Percentiles rank a stretch among this genome's conserved stretches.
phyloP scores from a whole-genome alignment of 129 eudicot species.

The Sambucus nigra region DNA sequence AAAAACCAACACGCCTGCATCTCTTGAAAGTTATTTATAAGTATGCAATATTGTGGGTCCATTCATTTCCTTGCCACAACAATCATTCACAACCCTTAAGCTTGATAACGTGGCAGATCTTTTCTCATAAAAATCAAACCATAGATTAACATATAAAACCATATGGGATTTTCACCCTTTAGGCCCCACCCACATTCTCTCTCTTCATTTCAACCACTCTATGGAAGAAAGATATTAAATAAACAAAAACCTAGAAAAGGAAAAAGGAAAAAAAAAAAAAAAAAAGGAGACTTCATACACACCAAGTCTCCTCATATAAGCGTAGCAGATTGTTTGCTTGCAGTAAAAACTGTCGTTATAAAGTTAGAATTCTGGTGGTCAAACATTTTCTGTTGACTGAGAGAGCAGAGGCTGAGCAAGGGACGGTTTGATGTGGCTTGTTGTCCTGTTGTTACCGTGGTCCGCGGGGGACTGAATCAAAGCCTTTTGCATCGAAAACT shows the following conservation, averaged over 20 bases:
- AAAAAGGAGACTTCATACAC: conserved; percentile 7
- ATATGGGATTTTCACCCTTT: conserved; percentile 8
- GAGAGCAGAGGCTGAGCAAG: conserved; percentile 74
- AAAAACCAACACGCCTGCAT: background rate
- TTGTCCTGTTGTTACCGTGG: conserved; percentile 35
- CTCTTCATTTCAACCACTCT: conserved; percentile 9
- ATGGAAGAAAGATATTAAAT: conserved; percentile 12
- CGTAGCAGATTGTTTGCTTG: conserved; percentile 19
- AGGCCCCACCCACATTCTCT: conserved; percentile 14
- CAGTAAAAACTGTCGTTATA: conserved; percentile 13
- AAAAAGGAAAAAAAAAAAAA: conserved; percentile 2
- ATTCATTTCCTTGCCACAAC: conserved; percentile 8
- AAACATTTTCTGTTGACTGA: conserved; percentile 58
- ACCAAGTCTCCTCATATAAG: conserved; percentile 30
- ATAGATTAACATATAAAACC: conserved; percentile 11
- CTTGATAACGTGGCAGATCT: background rate
- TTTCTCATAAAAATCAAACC: conserved; percentile 19
- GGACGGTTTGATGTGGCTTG: conserved; percentile 44
- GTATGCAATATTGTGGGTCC: conserved; percentile 9
- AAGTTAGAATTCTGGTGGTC: conserved; percentile 25
- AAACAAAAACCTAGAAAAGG: background rate
- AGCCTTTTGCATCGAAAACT: conserved; percentile 34
- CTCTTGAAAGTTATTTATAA: no score
- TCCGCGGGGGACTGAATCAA: conserved; percentile 41
- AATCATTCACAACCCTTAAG: background rate